Evolutionary conservation across 1,284 basidiomycete genomes (phyloP).

Genomic region (Athelia sp.): DNA sequence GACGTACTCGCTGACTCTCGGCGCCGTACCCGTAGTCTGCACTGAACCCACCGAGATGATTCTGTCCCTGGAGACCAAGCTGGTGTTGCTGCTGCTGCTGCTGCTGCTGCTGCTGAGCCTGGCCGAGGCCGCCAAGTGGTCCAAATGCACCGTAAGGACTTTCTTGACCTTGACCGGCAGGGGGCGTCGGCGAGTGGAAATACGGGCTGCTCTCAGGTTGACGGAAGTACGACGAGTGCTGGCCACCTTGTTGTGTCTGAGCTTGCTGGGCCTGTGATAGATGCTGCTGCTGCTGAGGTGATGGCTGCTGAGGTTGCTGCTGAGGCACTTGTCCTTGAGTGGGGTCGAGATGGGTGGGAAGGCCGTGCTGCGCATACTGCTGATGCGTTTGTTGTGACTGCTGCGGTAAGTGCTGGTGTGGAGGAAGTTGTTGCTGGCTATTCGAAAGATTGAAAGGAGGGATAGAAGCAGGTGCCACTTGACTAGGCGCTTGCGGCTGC

Average conservation of each 20-base stretch:
- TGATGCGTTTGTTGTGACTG: constrained; percentile 36
- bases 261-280: constrained; percentile 23
- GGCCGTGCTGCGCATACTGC: constrained; percentile 57
- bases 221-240: constrained; percentile 55
- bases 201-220: constrained; percentile 57
- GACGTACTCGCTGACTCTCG: constrained; percentile 59
- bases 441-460: constrained; percentile 20
- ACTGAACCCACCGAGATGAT: constrained; percentile 56
- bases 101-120: constrained; percentile 42
- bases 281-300: constrained; percentile 38
- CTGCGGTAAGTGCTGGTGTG: constrained; percentile 26
- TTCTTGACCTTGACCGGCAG: constrained; percentile 60
- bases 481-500: constrained; percentile 21
- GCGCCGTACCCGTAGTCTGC: constrained; percentile 58
- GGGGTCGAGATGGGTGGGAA: constrained; percentile 59
- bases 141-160: constrained; percentile 63
- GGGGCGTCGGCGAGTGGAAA: constrained; percentile 72
- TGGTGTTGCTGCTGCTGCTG: constrained; percentile 46
- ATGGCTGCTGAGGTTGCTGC: constrained; percentile 7
- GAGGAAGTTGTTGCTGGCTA: constrained; percentile 20
- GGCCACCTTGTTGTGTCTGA: constrained; percentile 21
- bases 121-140: constrained; percentile 39
- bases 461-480: constrained; percentile 27
- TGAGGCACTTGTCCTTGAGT: constrained; percentile 38
- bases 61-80: constrained; percentile 42